Percentiles rank a stretch among this genome's conserved stretches.
These are phyloP conservation scores for Trichophyton benhamiae DNA, from an alignment of 2,329 filamentous ascomycete genomes.

Conservation along the genomic window DNA sequence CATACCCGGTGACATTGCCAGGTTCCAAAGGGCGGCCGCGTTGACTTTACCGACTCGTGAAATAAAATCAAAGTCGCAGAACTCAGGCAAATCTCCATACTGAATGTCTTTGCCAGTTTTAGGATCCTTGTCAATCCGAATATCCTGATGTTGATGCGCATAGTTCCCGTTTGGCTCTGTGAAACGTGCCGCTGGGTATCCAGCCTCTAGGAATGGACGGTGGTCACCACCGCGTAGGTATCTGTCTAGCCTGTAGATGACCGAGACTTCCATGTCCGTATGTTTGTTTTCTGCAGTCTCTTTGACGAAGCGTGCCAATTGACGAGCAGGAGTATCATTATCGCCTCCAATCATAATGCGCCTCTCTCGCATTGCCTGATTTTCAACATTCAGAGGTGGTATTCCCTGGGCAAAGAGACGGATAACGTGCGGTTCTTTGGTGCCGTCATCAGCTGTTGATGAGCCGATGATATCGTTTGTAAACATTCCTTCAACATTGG, in stretches of 20 bases:
- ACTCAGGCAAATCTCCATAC: conserved; percentile 10
- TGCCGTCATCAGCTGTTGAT: conserved; percentile 10
- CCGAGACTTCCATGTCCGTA: conserved; percentile 9
- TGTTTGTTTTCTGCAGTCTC: conserved; percentile 10
- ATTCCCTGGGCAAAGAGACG: conserved; percentile 9
- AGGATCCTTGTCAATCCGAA: conserved; percentile 7
- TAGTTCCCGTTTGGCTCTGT: conserved; percentile 10
- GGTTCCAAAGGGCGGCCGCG: conserved; percentile 9
- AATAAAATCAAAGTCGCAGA: conserved; percentile 10
- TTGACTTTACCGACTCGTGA: conserved; percentile 8
- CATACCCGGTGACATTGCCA: conserved; percentile 7
- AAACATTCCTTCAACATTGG: conserved; percentile 11
- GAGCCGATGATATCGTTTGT: conserved; percentile 11
- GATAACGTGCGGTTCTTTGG: conserved; percentile 8
- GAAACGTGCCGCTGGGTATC: conserved; percentile 10
- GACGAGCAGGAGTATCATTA: conserved; percentile 9
- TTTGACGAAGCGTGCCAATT: conserved; percentile 10
- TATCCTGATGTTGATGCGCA: conserved; percentile 10
- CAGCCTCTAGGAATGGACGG: conserved; percentile 8
- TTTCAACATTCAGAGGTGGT: conserved; percentile 7
- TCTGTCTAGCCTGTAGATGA: conserved; percentile 8
- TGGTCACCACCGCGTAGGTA: conserved; percentile 10
- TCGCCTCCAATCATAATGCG: conserved; percentile 9
- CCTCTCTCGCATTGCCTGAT: conserved; percentile 6
- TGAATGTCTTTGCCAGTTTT: conserved; percentile 8